Evolutionary conservation across 345 rosid species (phyloP).

Genomic region (Brassica incana): DNA sequence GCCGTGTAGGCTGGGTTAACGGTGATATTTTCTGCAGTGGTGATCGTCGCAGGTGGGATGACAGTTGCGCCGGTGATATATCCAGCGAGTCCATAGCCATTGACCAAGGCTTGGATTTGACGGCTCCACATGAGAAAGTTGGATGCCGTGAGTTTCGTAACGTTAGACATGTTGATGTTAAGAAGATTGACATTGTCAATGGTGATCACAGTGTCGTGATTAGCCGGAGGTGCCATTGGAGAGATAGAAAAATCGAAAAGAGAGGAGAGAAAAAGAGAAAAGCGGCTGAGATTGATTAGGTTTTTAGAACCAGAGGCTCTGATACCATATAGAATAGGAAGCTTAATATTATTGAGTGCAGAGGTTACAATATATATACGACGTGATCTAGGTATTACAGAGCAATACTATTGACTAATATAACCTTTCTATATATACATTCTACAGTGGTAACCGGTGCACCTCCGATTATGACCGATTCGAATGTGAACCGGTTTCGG

Average conservation of each 20-base stretch:
- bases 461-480: conserved; percentile 62
- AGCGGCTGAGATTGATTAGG: too few species aligned
- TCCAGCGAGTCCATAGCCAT: background rate
- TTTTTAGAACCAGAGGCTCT: too few species aligned
- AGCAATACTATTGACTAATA: too few species aligned
- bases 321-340: too few species aligned
- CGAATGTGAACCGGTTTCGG: conserved; percentile 51
- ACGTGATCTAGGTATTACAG: too few species aligned
- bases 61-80: background rate
- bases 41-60: background rate
- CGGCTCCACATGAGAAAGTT: background rate
- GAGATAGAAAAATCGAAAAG: too few species aligned
- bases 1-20: background rate
- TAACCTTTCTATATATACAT: too few species aligned
- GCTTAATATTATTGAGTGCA: too few species aligned
- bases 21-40: background rate
- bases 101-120: background rate
- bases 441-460: conserved; percentile 63
- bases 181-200: background rate
- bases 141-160: background rate
- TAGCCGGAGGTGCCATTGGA: too few species aligned
- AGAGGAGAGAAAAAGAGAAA: too few species aligned
- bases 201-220: too few species aligned
- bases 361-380: too few species aligned
- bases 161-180: background rate